These are phyloP conservation scores for Trametes sp. DNA, from an alignment of 1,284 basidiomycete genomes.

Conservation along the genomic window DNA sequence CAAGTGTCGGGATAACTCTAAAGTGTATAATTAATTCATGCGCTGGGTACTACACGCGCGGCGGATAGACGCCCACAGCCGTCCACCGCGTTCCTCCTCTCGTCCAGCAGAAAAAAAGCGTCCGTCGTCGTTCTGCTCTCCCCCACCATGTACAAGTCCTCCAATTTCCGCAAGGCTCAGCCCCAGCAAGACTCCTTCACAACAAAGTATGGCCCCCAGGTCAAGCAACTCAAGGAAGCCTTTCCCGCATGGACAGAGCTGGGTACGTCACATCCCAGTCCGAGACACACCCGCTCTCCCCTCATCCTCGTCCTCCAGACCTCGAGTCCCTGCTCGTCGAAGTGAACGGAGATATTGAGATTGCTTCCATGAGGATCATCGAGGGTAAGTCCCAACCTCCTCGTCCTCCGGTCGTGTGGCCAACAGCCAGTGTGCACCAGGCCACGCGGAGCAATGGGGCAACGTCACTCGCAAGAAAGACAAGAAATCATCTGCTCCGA, in stretches of 20 bases:
- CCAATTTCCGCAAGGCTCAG: constrained; percentile 43
- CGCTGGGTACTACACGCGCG: constrained; percentile 9
- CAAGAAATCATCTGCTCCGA: constrained; percentile 60
- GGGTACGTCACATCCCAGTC: constrained; percentile 51
- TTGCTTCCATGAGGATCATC: constrained; percentile 79
- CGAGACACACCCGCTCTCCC: constrained; percentile 34
- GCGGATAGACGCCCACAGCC: constrained; percentile 26
- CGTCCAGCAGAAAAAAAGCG: constrained; percentile 35
- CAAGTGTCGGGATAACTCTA: constrained; percentile 10
- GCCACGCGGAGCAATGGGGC: constrained; percentile 85
- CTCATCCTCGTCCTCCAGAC: constrained; percentile 54
- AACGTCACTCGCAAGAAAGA: constrained; percentile 90
- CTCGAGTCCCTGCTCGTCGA: constrained; percentile 79
- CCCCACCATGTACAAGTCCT: constrained; percentile 46
- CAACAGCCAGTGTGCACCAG: constrained; percentile 48
- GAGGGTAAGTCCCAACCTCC: constrained; percentile 66
- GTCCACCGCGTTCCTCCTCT: constrained; percentile 30
- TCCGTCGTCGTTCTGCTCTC: constrained; percentile 32
- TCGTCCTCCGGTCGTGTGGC: constrained; percentile 20
- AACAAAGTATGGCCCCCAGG: constrained; percentile 58
- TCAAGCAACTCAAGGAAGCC: constrained; percentile 74
- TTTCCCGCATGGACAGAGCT: constrained; percentile 84
- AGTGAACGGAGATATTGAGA: constrained; percentile 74
- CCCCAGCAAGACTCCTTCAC: constrained; percentile 35
- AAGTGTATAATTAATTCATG: constrained; percentile 4